Percentiles rank a stretch among this genome's conserved stretches.
These are phyloP conservation scores for Trichoderma brevicompactum DNA, from an alignment of 2,329 filamentous ascomycete species.

Conservation along the genomic window DNA sequence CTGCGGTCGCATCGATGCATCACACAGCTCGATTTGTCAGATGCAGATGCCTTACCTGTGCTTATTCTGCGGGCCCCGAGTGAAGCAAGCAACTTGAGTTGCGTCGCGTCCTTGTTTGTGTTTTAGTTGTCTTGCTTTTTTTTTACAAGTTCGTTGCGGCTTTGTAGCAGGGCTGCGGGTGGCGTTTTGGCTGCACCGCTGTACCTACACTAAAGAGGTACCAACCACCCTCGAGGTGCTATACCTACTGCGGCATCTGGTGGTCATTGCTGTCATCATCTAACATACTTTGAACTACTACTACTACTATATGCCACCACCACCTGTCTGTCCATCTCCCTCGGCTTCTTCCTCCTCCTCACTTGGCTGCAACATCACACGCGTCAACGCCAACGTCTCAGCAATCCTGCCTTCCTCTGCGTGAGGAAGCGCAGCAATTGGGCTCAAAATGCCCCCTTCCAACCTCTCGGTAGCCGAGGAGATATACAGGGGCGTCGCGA, in stretches of 20 bases:
- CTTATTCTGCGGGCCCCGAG: not conserved
- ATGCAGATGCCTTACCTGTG: not conserved
- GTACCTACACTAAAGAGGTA: too few relatives aligned
- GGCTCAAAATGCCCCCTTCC: slow-evolving; percentile 39
- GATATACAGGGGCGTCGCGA: slow-evolving; percentile 33
- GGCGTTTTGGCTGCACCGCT: too few relatives aligned
- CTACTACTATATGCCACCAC: not conserved
- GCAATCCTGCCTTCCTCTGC: not conserved
- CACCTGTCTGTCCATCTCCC: not conserved
- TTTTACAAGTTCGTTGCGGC: too few relatives aligned
- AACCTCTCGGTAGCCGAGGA: slow-evolving; percentile 35
- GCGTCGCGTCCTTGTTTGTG: too few relatives aligned
- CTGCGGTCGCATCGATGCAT: not conserved
- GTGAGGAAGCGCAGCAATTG: slow-evolving; percentile 35
- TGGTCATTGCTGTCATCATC: too few relatives aligned
- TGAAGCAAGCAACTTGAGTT: too few relatives aligned
- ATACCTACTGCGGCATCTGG: too few relatives aligned
- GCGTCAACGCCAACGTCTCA: not conserved
- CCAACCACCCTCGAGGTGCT: too few relatives aligned
- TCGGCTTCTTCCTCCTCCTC: not conserved
- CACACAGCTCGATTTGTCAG: not conserved
- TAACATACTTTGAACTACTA: not conserved
- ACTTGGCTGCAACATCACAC: not conserved
- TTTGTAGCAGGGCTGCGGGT: too few relatives aligned
- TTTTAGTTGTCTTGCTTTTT: too few relatives aligned